These are phyloP conservation scores for Cladosporium sp. DNA, from an alignment of 2,329 filamentous ascomycete species.

Conservation along the genomic window DNA sequence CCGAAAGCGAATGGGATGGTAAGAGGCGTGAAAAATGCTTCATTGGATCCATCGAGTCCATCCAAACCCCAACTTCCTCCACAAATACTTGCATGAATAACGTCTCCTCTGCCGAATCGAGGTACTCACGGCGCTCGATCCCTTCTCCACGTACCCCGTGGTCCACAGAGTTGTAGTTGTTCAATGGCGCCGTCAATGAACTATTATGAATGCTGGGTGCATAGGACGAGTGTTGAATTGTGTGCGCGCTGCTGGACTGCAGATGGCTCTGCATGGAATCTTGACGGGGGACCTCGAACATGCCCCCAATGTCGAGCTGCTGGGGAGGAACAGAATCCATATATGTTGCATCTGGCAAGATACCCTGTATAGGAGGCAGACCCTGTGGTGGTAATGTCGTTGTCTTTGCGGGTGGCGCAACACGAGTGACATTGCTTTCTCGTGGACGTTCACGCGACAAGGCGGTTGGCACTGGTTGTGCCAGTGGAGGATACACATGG, in stretches of 20 bases:
- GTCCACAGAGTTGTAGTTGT: neutral
- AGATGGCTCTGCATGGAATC: slow-evolving; percentile 25
- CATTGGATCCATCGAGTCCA: slow-evolving; percentile 82
- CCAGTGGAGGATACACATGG: slow-evolving; percentile 58
- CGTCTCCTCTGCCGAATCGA: slow-evolving; percentile 72
- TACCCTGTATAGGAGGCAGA: slow-evolving; percentile 49
- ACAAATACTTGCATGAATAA: slow-evolving; percentile 91
- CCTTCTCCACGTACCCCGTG: neutral
- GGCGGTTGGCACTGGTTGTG: slow-evolving; percentile 28
- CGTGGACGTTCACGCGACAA: slow-evolving; percentile 26
- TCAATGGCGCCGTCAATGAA: neutral
- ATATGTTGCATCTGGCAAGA: slow-evolving; percentile 43
- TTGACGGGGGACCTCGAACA: slow-evolving; percentile 34
- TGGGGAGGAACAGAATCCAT: slow-evolving; percentile 20
- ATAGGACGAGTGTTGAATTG: slow-evolving; percentile 22
- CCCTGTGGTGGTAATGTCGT: slow-evolving; percentile 41
- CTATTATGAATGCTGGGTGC: slow-evolving; percentile 17
- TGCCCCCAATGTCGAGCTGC: slow-evolving; percentile 32
- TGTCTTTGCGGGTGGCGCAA: slow-evolving; percentile 21
- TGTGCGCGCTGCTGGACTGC: slow-evolving; percentile 20
- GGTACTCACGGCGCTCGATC: slow-evolving; percentile 54
- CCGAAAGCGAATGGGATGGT: slow-evolving; percentile 76
- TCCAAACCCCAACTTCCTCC: slow-evolving; percentile 85
- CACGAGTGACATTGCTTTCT: neutral
- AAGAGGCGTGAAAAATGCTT: slow-evolving; percentile 80